Percentiles rank a stretch among this genome's conserved stretches.
phyloP scores from a whole-genome alignment of 495 filamentous ascomycete genomes.

The Cenococcum geophilum region DNA sequence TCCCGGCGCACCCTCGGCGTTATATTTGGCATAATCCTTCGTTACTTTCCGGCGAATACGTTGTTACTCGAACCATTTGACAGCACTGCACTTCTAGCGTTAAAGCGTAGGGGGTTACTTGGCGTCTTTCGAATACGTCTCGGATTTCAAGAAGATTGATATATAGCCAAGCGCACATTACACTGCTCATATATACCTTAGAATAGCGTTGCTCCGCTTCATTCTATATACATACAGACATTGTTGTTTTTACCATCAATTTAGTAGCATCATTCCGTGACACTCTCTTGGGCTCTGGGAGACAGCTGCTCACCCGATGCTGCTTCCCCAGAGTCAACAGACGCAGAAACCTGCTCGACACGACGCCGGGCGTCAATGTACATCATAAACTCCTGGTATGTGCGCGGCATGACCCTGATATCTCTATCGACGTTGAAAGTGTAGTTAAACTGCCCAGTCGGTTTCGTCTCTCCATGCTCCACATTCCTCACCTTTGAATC shows the following conservation, averaged over 20 bases:
- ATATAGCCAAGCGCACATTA: slow-evolving; percentile 7
- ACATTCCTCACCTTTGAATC: slow-evolving; percentile 72
- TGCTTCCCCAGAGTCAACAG: slow-evolving; percentile 24
- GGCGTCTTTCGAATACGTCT: not conserved
- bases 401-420: slow-evolving; percentile 67
- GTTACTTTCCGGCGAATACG: not conserved
- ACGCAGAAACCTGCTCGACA: slow-evolving; percentile 38
- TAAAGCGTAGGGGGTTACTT: slow-evolving; percentile 6
- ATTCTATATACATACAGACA: slow-evolving; percentile 1
- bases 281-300: slow-evolving; percentile 21
- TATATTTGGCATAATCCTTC: not conserved
- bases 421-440: slow-evolving; percentile 71
- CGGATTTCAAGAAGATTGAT: not conserved
- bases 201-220: slow-evolving; percentile 9
- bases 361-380: slow-evolving; percentile 67
- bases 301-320: slow-evolving; percentile 18
- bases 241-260: not conserved
- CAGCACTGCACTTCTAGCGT: slow-evolving; percentile 24
- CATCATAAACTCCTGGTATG: slow-evolving; percentile 72
- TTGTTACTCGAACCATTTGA: slow-evolving; percentile 4
- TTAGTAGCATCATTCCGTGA: slow-evolving; percentile 30
- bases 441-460: slow-evolving; percentile 80
- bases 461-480: slow-evolving; percentile 66
- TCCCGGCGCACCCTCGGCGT: not conserved
- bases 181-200: slow-evolving; percentile 9